Evolutionary conservation across 345 rosid species (phyloP), one percentile per base, ranked within the genome.

Genomic region (Microcos paniculata): DNA sequence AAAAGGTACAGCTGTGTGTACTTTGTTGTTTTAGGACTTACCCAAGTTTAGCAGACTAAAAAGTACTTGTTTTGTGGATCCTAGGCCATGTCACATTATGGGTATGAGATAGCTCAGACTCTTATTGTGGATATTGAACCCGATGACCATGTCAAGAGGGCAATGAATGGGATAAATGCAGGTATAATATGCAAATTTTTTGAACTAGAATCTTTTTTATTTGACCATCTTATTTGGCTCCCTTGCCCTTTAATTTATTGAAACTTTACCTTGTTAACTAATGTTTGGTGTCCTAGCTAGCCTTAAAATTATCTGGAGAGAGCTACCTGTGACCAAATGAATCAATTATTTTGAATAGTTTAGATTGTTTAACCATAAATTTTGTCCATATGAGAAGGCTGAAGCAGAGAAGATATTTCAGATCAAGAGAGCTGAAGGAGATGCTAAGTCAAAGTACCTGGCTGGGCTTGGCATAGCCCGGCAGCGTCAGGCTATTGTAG

Each of bases 141-240:
- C 57, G 92, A 89, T 82, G 93, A 81, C 35, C 92, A 83, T 16
- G 93, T 91, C 43, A 89, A 91, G 90, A 79, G 90, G 43, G 93
- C 96, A 53, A 91, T 91, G 93, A 91, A 91, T 77, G 92, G 88
- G 85, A 89, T 91, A 68, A 91, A 89, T 84, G 96, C 93, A 1
- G 92, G 92, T 88, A 65, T 18, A 42, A 30, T 12, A 46, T 26
- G 6, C n/a, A 11, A n/a, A 85, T 62, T 23, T 21, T 72, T 16
- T 38, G 40, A 33, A 26, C 19, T 57, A 1, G 40, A 31, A 11
- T 62, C 31, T 42, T 62, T 12, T 70, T 14, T 31, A 45, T n/a
- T 4, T 42, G n/a, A 0, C 58, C 10, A 1, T 63, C 15, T 12
- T 21, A 19, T 21, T 67, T 67, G 56, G 15, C 56, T 45, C 38